Evolutionary conservation across 176 grass and related monocot species (phyloP).

Genomic region (Oryza meyeriana): DNA sequence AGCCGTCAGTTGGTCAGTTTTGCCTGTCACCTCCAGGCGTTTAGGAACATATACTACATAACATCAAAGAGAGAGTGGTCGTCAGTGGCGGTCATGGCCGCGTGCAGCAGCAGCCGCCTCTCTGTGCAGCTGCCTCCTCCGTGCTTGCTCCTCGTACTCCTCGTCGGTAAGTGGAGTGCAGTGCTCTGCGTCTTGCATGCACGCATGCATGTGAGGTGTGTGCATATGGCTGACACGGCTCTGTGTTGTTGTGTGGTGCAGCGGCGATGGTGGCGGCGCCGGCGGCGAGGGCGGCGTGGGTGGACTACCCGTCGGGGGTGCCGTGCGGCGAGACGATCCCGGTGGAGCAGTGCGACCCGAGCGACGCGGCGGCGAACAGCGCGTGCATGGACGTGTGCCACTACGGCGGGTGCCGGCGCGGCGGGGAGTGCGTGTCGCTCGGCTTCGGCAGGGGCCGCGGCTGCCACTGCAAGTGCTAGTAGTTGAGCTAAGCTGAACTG

Average conservation of each 20-base stretch:
- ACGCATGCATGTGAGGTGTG: background rate
- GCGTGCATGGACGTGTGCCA: constrained; percentile 76
- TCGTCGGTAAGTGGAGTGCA: constrained; percentile 17
- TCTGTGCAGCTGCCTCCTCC: background rate
- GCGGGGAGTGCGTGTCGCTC: constrained; percentile 49
- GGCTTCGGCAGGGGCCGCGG: constrained; percentile 22
- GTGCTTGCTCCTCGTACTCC: constrained; percentile 12
- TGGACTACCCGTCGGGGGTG: constrained; percentile 60
- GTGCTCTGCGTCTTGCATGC: background rate
- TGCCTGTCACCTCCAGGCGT: background rate
- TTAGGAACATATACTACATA: background rate
- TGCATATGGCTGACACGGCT: background rate
- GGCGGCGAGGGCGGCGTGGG: constrained; percentile 44
- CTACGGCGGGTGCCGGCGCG: constrained; percentile 60
- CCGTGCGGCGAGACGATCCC: constrained; percentile 52
- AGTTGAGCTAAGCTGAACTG: background rate
- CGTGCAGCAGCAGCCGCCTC: background rate
- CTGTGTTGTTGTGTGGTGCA: background rate
- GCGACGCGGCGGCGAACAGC: constrained; percentile 48
- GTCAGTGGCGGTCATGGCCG: too few relatives aligned
- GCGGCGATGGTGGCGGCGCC: constrained; percentile 10
- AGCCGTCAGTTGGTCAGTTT: background rate
- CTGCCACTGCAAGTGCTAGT: constrained; percentile 55
- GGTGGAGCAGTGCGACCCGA: constrained; percentile 59
- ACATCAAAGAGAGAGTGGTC: background rate